Base-by-base conservation (phyloP, 2,329 filamentous ascomycete species). In the Lasiodiplodia citricola region DNA sequence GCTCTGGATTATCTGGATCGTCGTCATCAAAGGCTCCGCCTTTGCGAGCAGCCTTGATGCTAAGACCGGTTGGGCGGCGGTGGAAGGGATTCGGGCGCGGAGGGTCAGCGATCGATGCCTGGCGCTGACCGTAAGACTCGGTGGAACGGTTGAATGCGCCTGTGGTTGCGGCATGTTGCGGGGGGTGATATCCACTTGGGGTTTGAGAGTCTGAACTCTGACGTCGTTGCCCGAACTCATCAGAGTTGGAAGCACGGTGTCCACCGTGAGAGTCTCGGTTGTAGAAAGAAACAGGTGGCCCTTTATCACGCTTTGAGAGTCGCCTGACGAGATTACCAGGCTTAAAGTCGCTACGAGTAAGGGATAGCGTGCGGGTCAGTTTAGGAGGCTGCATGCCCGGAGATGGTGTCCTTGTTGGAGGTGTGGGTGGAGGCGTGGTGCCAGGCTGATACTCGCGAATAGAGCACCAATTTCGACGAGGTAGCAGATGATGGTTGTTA, bases 391-490 rank as follows among this genome's bases (percentile, higher is more conserved):
- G 58, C 25, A 54, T 55, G 72, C 70, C 79, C 56, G 65, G 73
- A 72, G 76, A 79, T 68, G 74, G 74, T 23, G 66, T 52, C 21
- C 44, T 47, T 3, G 60, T 64, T 18, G 60, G 60, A 3, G 92
- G 93, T 1, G 91, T 90, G 3, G 87, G 85, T 0, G 89, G 88
- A 14, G 94, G 94, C 1, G 92, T 96, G 41, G 82, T 84, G 3
- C 92, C 93, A 2, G 94, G 94, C 11, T 88, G 84, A 81, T 97
- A 98, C 76, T 92, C 87, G 66, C 92, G 88, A 74, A 99, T 97
- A 2, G 93, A 92, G 78, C 95, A 98, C 92, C 95, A 99, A 78
- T 99, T 99, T 38, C 96, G 88, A 69, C 96, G 91, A 23, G 94
- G 94, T 11, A 98, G 84, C 1, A 99, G 84, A 70, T 91, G 90